These are phyloP conservation scores for Hibiscus trionum DNA, from an alignment of 345 rosid genomes.

Conservation along the genomic window DNA sequence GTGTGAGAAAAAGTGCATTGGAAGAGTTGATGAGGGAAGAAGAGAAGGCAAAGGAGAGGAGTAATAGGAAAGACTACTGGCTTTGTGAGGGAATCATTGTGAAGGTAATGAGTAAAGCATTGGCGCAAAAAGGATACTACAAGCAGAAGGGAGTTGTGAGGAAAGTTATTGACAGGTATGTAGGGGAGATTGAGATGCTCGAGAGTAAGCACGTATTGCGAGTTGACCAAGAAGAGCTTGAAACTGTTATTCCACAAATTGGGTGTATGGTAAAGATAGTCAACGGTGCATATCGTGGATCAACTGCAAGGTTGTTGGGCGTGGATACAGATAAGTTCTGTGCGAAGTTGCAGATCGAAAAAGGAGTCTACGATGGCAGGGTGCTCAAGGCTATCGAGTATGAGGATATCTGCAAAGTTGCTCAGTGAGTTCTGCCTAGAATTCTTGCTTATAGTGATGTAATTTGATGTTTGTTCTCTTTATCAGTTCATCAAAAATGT, in stretches of 20 bases:
- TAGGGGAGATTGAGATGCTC: conserved; percentile 80
- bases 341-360: conserved; percentile 82
- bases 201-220: conserved; percentile 70
- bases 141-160: conserved; percentile 82
- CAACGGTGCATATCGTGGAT: conserved; percentile 86
- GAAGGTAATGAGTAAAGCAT: conserved; percentile 80
- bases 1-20: conserved; percentile 43
- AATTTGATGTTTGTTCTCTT: background rate
- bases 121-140: conserved; percentile 78
- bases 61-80: conserved; percentile 88
- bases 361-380: conserved; percentile 89
- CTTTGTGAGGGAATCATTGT: conserved; percentile 71
- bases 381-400: conserved; percentile 74
- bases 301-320: conserved; percentile 64
- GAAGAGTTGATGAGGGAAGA: conserved; percentile 94
- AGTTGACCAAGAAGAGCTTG: conserved; percentile 95
- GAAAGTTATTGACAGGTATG: conserved; percentile 77
- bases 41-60: conserved; percentile 72
- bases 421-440: conserved; percentile 23
- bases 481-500: background rate
- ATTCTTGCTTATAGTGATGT: background rate
- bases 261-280: conserved; percentile 74
- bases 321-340: conserved; percentile 79
- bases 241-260: conserved; percentile 86
- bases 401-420: conserved; percentile 82